These are phyloP conservation scores for Rhinocladiella mackenziei DNA, from an alignment of 2,329 filamentous ascomycete genomes.

Conservation along the genomic window DNA sequence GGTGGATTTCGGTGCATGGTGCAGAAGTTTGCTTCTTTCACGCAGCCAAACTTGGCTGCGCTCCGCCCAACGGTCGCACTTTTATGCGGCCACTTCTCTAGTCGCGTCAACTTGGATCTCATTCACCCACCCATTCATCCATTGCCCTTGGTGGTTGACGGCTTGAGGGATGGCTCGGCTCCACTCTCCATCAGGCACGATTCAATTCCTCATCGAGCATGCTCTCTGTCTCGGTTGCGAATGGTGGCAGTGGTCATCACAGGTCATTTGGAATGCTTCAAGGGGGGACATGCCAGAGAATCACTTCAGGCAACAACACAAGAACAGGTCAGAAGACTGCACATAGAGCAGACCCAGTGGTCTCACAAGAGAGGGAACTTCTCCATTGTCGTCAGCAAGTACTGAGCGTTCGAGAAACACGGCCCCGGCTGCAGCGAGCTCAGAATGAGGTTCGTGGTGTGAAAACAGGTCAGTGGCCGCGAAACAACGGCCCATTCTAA, in stretches of 20 bases:
- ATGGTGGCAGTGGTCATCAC: too few species aligned
- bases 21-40: slow-evolving; percentile 17
- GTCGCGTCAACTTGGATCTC: slow-evolving; percentile 17
- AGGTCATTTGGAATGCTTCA: not conserved
- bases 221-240: not conserved
- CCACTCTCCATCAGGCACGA: slow-evolving; percentile 6
- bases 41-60: slow-evolving; percentile 21
- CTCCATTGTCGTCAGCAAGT: too few species aligned
- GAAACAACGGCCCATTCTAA: not conserved
- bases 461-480: not conserved
- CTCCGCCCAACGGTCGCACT: slow-evolving; percentile 15
- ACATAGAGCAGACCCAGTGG: not conserved
- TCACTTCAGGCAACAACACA: too few species aligned
- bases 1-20: slow-evolving; percentile 11
- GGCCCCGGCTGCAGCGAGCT: too few species aligned
- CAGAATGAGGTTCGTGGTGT: not conserved
- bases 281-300: too few species aligned
- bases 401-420: not conserved
- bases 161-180: too few species aligned
- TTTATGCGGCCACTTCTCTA: slow-evolving; percentile 24
- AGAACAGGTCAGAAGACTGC: not conserved
- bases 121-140: too few species aligned
- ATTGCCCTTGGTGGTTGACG: too few species aligned
- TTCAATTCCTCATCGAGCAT: not conserved
- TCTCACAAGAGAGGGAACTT: too few species aligned